Base-by-base conservation (phyloP, 2,329 filamentous ascomycete species). In the Orbilia blumenaviensis region DNA sequence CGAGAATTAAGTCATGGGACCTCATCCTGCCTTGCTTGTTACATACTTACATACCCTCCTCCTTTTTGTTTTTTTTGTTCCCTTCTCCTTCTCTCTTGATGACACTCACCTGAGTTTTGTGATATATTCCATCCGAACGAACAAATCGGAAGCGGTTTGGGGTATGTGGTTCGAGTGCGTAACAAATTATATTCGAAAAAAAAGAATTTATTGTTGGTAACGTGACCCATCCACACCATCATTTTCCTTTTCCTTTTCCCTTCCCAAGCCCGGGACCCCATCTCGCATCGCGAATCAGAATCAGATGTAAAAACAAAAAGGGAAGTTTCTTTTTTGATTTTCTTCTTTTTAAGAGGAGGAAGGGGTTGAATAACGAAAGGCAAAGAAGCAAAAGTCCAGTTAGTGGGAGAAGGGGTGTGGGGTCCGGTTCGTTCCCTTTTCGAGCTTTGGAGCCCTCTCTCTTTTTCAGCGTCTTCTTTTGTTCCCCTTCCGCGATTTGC, bases 251-350 rank as follows among this genome's bases (percentile, higher is more conserved):
- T 56, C 25, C 25, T 38, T 21, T 54, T 54, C 36, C 12, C 16
- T 23, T 54, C 29, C 66, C 48, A 32, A 38, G 27, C 32, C 32
- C n/a, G 21, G 56, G 56, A 34, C 29, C 56, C 44, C 66, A 71
- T 69, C 54, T 69, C n/a, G 66, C 66, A 71, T 71, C 66, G 66
- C 66, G 66, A 71, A 71, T 71, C 66, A 71, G 32, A 71, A 71
- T 63, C 66, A 63, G 66, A 71, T 71, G 56, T 71, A 54, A 71
- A 71, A 63, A 44, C 23, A 44, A 44, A 44, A 44, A 16, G 5
- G 23, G 10, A 25, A 46, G 29, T 48, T 54, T 54, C 41, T 54
- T 61, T 27, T 54, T 69, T 60, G 23, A 34, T 68, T 58, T 38
- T 38, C 10, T 38, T 38, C 12, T 23, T 46, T 52, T 44, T 9